Base-by-base conservation (phyloP, 2,329 filamentous ascomycete genomes). In the Clarireedia monteithiana region DNA sequence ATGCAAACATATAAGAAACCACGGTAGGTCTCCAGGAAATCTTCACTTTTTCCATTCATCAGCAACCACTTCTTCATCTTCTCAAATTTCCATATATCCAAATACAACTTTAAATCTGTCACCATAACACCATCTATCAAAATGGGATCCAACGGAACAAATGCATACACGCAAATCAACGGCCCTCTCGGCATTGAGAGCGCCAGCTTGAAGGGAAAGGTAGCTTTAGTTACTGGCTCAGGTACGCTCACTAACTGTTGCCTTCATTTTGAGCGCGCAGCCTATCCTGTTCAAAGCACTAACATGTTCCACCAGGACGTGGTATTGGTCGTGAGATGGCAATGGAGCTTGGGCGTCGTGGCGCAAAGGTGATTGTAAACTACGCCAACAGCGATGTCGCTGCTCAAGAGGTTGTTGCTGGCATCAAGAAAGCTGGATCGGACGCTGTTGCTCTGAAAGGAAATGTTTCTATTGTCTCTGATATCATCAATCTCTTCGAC, bases 291-390 rank as follows among this genome's bases (percentile, higher is more conserved):
- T 34, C 10, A 34, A 34, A 12, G 3, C 12, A 40, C 23, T 17
- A 38, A 24, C 38, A 30, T 15, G 27, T 3, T 17, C 12, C 50
- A 36, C 47, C 57, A 81, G 76, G 81, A 65, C 81, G 83, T 69
- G 84, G 83, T 63, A 86, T 87, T 61, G 84, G 84, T 58, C 77
- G 79, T 53, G 80, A 81, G 63, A 86, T 86, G 76, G 84, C 83
- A 53, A 74, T 80, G 53, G 82, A 86, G 71, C 80, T 87, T 55
- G 84, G 79, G 58, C 75, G 77, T 59, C 81, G 82, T 58, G 84
- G 84, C 52, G 84, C 83, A 64, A 81, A 75, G 55, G 75, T 88
- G 52, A 75, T 87, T 63, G 69, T 75, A 36, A 67, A 70, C 23
- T 73, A 80, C 0, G 85, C 85, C 23, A 75, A 85, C 54, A 82